A percentile compares a stretch with the other conserved stretches of the same genome.
Conservation (phyloP, 129 eudicot species). For the Gnaphalium uliginosum region DNA sequence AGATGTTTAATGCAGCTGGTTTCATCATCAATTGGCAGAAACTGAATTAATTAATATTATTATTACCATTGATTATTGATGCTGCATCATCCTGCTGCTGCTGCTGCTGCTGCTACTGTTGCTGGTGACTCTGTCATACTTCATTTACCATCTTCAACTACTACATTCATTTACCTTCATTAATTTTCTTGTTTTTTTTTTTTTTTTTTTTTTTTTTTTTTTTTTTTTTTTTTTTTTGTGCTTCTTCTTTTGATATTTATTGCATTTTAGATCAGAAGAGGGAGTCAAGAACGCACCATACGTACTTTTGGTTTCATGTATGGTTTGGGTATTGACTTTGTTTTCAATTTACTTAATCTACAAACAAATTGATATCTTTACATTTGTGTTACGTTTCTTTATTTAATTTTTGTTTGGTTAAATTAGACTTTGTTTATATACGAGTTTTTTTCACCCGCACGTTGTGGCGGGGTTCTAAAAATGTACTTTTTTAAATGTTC, state of each 20-base stretch:
- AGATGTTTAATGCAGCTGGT: constrained; percentile 39
- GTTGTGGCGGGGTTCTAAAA: no score
- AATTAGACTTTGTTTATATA: no score
- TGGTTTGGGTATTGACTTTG: constrained; percentile 97
- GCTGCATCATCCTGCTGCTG: constrained; percentile 51
- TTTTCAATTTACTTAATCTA: constrained; percentile 25
- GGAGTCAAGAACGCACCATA: constrained; percentile 97
- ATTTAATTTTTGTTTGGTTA: not conserved
- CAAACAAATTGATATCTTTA: constrained; percentile 14
- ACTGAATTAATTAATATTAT: constrained; percentile 32
- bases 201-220: constrained; percentile 11
- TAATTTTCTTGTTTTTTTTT: constrained; percentile 19
- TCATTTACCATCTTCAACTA: constrained; percentile 59
- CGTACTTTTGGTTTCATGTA: constrained; percentile 40
- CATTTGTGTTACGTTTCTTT: not conserved
- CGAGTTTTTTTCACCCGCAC: no score
- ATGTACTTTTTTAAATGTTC: no score
- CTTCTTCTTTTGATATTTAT: constrained; percentile 24
- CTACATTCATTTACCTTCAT: constrained; percentile 40
- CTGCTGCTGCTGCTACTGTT: constrained; percentile 37
- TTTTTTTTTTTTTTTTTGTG: constrained; percentile 17
- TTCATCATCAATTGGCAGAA: constrained; percentile 54
- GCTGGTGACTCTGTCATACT: constrained; percentile 41
- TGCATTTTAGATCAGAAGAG: constrained; percentile 34
- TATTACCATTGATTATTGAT: constrained; percentile 33